Conservation (phyloP, 169 alveolate species). For the Plasmodium knowlesi region DNA sequence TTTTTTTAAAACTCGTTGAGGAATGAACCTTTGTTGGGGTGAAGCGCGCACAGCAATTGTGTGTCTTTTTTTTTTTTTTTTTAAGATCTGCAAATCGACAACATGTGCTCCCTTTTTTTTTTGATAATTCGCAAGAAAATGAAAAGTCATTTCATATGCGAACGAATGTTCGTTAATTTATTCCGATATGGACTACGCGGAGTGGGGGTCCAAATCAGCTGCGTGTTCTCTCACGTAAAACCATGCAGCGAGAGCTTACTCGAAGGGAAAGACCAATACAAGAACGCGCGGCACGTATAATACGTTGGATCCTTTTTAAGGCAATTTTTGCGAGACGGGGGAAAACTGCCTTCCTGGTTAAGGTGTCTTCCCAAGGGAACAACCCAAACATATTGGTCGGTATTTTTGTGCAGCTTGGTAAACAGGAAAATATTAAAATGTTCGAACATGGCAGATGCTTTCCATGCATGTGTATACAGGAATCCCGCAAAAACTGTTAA, state of each 20-base stretch:
- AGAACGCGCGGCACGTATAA: not conserved
- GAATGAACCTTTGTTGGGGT: not conserved
- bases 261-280: not conserved
- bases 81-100: too few species aligned
- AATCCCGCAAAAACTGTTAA: not conserved
- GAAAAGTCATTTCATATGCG: too few species aligned
- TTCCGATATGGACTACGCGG: too few species aligned
- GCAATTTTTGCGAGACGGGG: not conserved
- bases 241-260: not conserved
- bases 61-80: too few species aligned
- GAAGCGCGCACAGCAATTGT: not conserved
- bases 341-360: not conserved
- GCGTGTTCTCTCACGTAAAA: not conserved
- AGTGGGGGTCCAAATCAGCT: too few species aligned
- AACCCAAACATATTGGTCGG: not conserved
- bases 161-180: too few species aligned
- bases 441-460: not conserved
- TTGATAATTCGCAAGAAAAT: too few species aligned
- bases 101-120: too few species aligned
- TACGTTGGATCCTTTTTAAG: not conserved
- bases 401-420: not conserved
- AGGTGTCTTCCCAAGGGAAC: not conserved
- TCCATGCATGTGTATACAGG: not conserved
- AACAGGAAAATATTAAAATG: not conserved
- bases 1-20: not conserved